phyloP scores from a whole-genome alignment of 75 land plant species.

The Cupressus sempervirens region DNA sequence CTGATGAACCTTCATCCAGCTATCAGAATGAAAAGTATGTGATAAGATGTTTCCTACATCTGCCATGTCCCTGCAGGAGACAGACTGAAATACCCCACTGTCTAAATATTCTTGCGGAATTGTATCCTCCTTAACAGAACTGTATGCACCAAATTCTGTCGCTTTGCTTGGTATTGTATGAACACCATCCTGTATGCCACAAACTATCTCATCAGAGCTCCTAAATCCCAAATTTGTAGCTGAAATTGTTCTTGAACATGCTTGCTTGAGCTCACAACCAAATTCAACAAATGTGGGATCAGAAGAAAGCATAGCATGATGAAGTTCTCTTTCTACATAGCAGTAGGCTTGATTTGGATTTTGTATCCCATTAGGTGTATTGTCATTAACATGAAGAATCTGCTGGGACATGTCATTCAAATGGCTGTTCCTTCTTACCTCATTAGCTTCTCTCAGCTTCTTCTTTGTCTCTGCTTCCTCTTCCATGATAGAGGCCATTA shows the following conservation, averaged over 20 bases:
- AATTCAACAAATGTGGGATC: background rate
- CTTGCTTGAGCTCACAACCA: background rate
- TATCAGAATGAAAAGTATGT: conserved; percentile 11
- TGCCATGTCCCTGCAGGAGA: conserved; percentile 66
- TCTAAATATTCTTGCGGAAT: background rate
- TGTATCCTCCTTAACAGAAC: background rate
- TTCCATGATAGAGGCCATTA: conserved; percentile 39
- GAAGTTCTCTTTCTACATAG: background rate
- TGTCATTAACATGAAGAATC: background rate
- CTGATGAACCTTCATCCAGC: background rate
- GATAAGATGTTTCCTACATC: conserved; percentile 48
- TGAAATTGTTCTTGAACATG: background rate
- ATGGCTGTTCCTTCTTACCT: background rate
- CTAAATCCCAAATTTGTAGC: background rate
- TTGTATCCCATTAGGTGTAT: background rate
- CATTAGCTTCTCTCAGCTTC: conserved; percentile 4
- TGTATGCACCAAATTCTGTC: background rate
- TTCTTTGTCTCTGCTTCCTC: conserved; percentile 56
- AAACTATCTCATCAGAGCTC: background rate
- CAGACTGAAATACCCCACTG: conserved; percentile 32
- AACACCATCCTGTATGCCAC: background rate
- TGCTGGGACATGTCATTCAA: background rate
- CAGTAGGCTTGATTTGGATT: background rate
- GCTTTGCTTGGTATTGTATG: background rate
- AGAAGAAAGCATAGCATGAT: background rate